These are phyloP conservation scores for Penicillium glabrum DNA, from an alignment of 2,329 filamentous ascomycete species.

Conservation along the genomic window DNA sequence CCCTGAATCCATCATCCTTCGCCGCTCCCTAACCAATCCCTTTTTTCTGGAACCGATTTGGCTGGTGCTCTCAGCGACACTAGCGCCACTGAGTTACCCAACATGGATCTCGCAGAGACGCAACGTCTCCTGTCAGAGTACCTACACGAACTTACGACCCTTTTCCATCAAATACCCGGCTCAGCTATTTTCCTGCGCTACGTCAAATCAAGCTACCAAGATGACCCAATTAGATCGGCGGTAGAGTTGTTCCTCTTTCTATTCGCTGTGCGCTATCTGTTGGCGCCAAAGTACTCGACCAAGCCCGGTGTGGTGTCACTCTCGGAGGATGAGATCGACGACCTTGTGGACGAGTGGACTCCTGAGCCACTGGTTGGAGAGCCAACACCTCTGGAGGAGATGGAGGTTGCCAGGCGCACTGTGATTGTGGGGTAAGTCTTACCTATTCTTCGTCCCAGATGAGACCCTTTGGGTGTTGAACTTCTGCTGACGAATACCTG, in stretches of 20 bases:
- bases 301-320: constrained; percentile 88
- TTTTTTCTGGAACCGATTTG: background rate
- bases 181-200: constrained; percentile 94
- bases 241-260: constrained; percentile 92
- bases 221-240: constrained; percentile 89
- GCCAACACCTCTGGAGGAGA: constrained; percentile 72
- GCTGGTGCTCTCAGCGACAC: constrained; percentile 6
- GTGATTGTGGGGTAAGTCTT: constrained; percentile 78
- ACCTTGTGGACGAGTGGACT: constrained; percentile 93
- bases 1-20: background rate
- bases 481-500: constrained; percentile 9
- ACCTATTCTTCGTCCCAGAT: background rate
- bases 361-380: constrained; percentile 85
- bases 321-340: constrained; percentile 94
- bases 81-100: constrained; percentile 17
- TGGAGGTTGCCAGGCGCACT: constrained; percentile 80
- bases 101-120: constrained; percentile 59
- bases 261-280: constrained; percentile 90
- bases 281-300: constrained; percentile 90
- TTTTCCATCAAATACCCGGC: constrained; percentile 88
- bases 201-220: constrained; percentile 95
- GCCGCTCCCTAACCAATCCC: background rate
- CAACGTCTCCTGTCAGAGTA: constrained; percentile 55
- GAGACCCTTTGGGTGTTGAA: background rate
- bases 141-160: constrained; percentile 56